These are phyloP conservation scores for Exserohilum turcica DNA, from an alignment of 2,329 filamentous ascomycete genomes.

Conservation along the genomic window DNA sequence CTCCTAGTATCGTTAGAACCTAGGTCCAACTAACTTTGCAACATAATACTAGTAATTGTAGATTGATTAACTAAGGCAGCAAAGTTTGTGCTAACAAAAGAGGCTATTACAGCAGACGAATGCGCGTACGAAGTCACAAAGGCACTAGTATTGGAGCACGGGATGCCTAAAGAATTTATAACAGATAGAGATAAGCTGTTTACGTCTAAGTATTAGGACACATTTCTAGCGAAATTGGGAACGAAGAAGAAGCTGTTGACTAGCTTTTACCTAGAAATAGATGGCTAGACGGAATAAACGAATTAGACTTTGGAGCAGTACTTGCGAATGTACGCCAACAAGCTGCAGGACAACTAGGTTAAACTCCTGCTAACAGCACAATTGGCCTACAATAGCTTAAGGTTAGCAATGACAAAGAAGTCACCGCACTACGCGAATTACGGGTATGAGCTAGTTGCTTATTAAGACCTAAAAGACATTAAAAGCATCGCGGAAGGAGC, in stretches of 20 bases:
- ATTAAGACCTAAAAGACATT: neutral
- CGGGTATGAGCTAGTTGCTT: neutral
- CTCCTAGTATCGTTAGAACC: neutral
- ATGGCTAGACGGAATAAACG: neutral
- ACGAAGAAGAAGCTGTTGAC: neutral
- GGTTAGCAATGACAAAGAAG: neutral
- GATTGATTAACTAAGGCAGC: neutral
- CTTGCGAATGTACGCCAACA: neutral
- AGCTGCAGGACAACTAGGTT: neutral
- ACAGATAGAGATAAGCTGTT: neutral
- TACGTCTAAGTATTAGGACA: neutral
- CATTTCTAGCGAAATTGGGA: neutral
- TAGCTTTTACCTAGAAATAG: neutral
- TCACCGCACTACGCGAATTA: neutral
- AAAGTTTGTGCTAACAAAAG: conserved; percentile 1
- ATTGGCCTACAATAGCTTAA: neutral
- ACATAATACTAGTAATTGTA: neutral
- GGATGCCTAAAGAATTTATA: neutral
- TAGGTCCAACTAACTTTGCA: neutral
- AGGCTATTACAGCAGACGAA: neutral
- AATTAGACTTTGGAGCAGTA: neutral
- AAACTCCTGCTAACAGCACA: neutral
- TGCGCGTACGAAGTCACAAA: neutral
- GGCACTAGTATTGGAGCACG: neutral
- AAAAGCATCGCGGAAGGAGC: neutral